Base-by-base conservation (phyloP, 108 stramenopile genomes). In the Skeletonema tropicum region DNA sequence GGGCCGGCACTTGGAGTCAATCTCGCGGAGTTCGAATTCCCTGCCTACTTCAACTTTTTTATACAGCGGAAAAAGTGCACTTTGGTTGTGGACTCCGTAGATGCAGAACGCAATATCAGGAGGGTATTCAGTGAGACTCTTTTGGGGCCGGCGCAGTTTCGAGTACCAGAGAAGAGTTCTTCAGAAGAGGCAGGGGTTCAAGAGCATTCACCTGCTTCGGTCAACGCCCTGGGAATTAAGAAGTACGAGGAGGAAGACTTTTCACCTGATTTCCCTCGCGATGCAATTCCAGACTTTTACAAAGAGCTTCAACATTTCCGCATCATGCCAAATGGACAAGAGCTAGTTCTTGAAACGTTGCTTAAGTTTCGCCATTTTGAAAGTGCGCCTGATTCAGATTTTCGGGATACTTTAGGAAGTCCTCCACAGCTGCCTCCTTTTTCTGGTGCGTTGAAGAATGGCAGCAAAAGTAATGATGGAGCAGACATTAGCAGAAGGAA, bases 41-140 rank as follows among this genome's bases (percentile, higher is more conserved):
- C 97, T 9, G 96, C 92, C 6, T 98, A 98, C 75, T 98, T 96
- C 80, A 97, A 96, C 70, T 98, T 95, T 67, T 98, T 98, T 70
- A 86, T 97, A 6, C 83, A 88, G 60, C 82, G 92, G 8, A 88
- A 91, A 61, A 74, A 84, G n/a, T 94, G 93, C 64, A 97, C 92
- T 15, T 82, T 97, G 35, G 88, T 97, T 25, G 95, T 96, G 9
- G 95, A 96, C 60, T 85, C 82, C 8, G 83, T 87, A 15, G 90
- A 90, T 31, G 92, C 92, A 6, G 89, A 96, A 76, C 84, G 88
- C 29, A 90, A 92, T 23, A 96, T 96, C 60, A 83, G 91, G 12
- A 68, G 86, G 41, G 94, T 96, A 0, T 96, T 96, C 58, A 79
- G 83, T 60, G 94, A 96, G 74, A 96, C 94, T 5, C 82, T 96